phyloP scores from a whole-genome alignment of 2,329 filamentous ascomycete species.

The Diplodia corticola region DNA sequence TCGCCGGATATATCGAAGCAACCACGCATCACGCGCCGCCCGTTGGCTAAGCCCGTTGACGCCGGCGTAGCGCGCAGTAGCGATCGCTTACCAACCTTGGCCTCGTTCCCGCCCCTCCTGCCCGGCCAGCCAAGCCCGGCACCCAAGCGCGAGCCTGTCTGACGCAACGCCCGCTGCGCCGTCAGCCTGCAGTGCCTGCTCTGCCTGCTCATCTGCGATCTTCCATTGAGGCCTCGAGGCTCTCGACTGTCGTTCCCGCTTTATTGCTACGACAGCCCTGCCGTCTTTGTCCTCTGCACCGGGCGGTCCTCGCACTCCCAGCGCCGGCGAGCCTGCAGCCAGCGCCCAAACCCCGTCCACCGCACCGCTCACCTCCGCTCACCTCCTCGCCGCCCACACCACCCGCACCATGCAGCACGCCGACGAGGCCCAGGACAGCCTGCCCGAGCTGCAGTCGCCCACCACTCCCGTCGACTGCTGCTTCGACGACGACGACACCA shows the following conservation, averaged over 20 bases:
- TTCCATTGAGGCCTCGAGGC: not conserved
- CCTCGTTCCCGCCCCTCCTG: slow-evolving; percentile 19
- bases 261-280: too few relatives aligned
- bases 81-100: slow-evolving; percentile 16
- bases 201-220: too few relatives aligned
- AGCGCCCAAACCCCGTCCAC: slow-evolving; percentile 10
- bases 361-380: not conserved
- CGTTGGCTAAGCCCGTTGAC: too few relatives aligned
- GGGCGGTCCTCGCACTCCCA: not conserved
- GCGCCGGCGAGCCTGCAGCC: not conserved
- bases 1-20: too few relatives aligned
- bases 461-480: slow-evolving; percentile 38
- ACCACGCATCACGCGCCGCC: too few relatives aligned
- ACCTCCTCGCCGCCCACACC: not conserved
- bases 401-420: slow-evolving; percentile 12
- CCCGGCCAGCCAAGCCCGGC: not conserved
- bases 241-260: not conserved
- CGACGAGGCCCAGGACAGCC: slow-evolving; percentile 22
- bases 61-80: too few relatives aligned
- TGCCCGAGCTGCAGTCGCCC: slow-evolving; percentile 19
- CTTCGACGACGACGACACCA: slow-evolving; percentile 42
- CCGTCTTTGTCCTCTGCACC: slow-evolving; percentile 2
- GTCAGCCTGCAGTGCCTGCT: not conserved
- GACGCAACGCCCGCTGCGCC: slow-evolving; percentile 15
- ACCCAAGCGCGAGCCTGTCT: not conserved